Evolutionary conservation across 73 alveolate species (phyloP).

Genomic region (Tetrahymena thermophila): DNA sequence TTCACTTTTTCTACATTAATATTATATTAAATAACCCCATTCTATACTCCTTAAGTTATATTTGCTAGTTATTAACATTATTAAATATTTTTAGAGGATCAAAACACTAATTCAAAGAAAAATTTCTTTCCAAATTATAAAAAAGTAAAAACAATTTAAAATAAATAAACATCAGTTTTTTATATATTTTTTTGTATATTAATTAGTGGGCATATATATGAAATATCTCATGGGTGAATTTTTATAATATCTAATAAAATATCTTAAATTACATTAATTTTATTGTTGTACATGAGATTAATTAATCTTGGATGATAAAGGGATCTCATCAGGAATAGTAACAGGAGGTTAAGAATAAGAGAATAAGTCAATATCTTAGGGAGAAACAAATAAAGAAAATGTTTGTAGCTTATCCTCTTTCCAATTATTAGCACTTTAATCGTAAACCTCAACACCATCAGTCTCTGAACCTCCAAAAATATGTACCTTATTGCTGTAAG

Average conservation of each 20-base stretch:
- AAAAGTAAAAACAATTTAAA: too few relatives aligned
- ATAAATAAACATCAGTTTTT: too few relatives aligned
- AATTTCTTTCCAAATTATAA: too few relatives aligned
- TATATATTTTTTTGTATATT: too few relatives aligned
- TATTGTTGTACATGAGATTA: neutral
- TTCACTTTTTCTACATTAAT: neutral
- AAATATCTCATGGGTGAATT: too few relatives aligned
- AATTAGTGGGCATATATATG: too few relatives aligned
- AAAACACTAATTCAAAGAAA: too few relatives aligned
- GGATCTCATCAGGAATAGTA: neutral
- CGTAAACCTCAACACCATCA: neutral
- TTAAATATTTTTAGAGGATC: neutral
- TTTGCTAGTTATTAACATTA: neutral
- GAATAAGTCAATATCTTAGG: neutral
- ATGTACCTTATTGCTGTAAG: neutral
- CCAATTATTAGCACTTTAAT: neutral
- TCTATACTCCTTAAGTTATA: neutral
- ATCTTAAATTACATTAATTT: neutral
- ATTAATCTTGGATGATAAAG: neutral
- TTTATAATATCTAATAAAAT: too few relatives aligned
- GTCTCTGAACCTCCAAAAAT: neutral
- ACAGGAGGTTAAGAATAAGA: neutral
- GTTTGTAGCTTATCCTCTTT: neutral
- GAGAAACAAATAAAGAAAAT: neutral
- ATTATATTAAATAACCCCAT: neutral